These are phyloP conservation scores for Gossypium lobatum DNA, from an alignment of 441 rosid species.

Conservation along the genomic window DNA sequence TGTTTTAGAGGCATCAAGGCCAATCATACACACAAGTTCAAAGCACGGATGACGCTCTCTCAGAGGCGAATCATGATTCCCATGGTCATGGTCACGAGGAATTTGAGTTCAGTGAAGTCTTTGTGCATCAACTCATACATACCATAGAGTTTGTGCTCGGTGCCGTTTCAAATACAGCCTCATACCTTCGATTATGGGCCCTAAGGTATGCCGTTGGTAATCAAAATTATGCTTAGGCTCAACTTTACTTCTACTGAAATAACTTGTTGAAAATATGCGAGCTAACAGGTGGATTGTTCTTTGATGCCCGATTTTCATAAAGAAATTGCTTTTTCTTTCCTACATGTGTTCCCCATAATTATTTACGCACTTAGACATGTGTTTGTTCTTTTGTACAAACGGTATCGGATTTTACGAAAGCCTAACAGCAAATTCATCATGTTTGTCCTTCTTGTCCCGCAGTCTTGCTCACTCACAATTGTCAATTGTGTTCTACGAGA, in stretches of 20 bases:
- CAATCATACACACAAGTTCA: constrained; percentile 47
- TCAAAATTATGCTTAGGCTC: background rate
- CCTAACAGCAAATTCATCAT: constrained; percentile 7
- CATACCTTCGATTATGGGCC: constrained; percentile 95
- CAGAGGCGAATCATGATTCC: constrained; percentile 45
- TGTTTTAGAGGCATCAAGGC: constrained; percentile 74
- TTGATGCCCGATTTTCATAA: background rate
- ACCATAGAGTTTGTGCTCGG: constrained; percentile 95
- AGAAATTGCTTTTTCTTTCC: background rate
- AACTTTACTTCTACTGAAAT: background rate
- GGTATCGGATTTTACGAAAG: background rate
- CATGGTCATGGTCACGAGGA: constrained; percentile 71
- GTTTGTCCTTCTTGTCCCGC: constrained; percentile 18
- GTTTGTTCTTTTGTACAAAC: background rate
- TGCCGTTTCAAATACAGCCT: constrained; percentile 97
- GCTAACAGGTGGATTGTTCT: constrained; percentile 8
- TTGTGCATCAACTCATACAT: constrained; percentile 90
- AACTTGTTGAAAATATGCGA: background rate
- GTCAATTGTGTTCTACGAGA: constrained; percentile 89
- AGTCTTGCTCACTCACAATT: constrained; percentile 94
- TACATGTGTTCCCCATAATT: background rate
- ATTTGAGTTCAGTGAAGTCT: constrained; percentile 88
- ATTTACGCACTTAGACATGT: background rate
- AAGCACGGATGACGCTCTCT: constrained; percentile 57
- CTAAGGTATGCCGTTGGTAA: constrained; percentile 52